A percentile compares a stretch with the other conserved stretches of the same genome.
phyloP scores from a whole-genome alignment of 2,329 filamentous ascomycete species.

The Cercospora brassicicola region DNA sequence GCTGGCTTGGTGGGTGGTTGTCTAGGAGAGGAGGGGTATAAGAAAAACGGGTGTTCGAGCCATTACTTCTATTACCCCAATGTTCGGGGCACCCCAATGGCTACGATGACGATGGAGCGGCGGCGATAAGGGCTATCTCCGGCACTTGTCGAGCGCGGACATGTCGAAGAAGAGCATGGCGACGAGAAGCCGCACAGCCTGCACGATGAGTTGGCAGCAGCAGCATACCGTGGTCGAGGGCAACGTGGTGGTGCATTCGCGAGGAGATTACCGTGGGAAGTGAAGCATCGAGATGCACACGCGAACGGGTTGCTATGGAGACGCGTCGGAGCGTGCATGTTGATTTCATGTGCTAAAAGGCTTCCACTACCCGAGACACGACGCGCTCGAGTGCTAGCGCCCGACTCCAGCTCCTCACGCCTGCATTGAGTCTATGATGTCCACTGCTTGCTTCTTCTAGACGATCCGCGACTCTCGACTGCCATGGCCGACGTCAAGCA shows the following conservation, averaged over 20 bases:
- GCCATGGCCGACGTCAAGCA: conserved; percentile 22
- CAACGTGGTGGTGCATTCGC: background rate
- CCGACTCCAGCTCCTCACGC: background rate
- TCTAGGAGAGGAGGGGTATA: background rate
- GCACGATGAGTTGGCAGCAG: conserved; percentile 1
- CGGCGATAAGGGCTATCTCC: background rate
- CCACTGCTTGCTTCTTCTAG: conserved; percentile 3
- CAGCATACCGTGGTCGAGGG: background rate
- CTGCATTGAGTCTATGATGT: conserved; percentile 7
- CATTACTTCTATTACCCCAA: background rate
- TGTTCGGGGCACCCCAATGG: background rate
- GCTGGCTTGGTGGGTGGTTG: conserved; percentile 3
- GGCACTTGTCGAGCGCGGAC: background rate
- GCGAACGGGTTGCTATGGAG: conserved; percentile 1
- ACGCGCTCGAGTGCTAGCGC: conserved; percentile 6
- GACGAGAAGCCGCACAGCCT: background rate
- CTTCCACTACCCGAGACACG: conserved; percentile 10
- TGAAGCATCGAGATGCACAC: conserved; percentile 1
- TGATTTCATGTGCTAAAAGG: conserved; percentile 1
- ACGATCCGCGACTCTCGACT: background rate
- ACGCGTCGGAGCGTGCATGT: background rate
- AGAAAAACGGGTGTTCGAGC: background rate
- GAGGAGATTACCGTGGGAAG: conserved; percentile 1
- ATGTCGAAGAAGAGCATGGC: background rate
- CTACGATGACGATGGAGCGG: background rate